phyloP scores from a whole-genome alignment of 371 early-diverging fungal species.

The Mucor ambiguus region DNA sequence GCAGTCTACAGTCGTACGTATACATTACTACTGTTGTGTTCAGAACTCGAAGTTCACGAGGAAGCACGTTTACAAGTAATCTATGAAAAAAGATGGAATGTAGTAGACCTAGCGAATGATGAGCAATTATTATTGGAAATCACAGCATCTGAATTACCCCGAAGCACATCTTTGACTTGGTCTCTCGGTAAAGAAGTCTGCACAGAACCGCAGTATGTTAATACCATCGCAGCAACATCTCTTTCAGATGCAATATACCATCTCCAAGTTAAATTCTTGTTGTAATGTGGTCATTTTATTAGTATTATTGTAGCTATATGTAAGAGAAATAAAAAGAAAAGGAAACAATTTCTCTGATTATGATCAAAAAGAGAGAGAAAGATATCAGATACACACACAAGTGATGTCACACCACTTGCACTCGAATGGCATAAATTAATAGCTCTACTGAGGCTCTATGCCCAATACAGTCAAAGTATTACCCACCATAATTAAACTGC shows the following conservation, averaged over 20 bases:
- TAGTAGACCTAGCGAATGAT: constrained; percentile 56
- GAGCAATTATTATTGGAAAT: background rate
- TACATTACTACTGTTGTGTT: constrained; percentile 68
- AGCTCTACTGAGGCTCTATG: constrained; percentile 38
- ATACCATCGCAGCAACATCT: background rate
- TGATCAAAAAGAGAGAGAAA: background rate
- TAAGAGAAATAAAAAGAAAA: background rate
- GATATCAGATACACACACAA: background rate
- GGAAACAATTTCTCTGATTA: background rate
- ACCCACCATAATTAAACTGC: constrained; percentile 94
- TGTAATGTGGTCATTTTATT: constrained; percentile 13
- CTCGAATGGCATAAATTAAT: background rate
- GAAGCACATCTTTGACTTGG: constrained; percentile 64
- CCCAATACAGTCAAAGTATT: constrained; percentile 75
- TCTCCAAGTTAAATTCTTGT: constrained; percentile 25
- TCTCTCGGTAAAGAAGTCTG: constrained; percentile 55
- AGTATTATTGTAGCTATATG: background rate
- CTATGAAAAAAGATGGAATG: constrained; percentile 90
- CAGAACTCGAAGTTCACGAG: constrained; percentile 72
- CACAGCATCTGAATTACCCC: constrained; percentile 44
- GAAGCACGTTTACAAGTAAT: constrained; percentile 73
- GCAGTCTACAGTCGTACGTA: background rate
- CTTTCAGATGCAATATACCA: constrained; percentile 7
- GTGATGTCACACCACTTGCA: constrained; percentile 12
- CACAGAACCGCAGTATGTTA: background rate